phyloP scores from a whole-genome alignment of 352 stramenopile genomes.

The Phytophthora boehmeriae region DNA sequence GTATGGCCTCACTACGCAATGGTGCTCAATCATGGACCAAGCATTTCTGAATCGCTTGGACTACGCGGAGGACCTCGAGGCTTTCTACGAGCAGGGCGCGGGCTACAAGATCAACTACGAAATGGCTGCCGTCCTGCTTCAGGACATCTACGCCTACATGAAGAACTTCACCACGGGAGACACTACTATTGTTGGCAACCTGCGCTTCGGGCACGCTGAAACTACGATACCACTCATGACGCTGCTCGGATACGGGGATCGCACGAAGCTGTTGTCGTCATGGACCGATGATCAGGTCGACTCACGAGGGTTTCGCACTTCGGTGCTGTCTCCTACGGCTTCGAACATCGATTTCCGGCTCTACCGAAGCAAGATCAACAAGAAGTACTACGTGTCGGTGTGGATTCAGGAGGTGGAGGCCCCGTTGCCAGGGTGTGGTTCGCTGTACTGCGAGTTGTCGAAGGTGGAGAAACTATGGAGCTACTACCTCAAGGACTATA shows the following conservation, averaged over 20 bases:
- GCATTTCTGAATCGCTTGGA: conserved; percentile 55
- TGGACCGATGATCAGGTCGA: conserved; percentile 46
- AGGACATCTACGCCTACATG: conserved; percentile 60
- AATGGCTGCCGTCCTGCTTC: conserved; percentile 68
- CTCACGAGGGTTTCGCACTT: conserved; percentile 58
- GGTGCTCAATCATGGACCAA: conserved; percentile 62
- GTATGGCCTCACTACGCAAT: conserved; percentile 53
- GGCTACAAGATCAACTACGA: conserved; percentile 79
- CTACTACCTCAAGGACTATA: conserved; percentile 56
- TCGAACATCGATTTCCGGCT: conserved; percentile 80
- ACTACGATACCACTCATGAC: conserved; percentile 74
- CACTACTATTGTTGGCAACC: conserved; percentile 43
- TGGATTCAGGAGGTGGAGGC: conserved; percentile 52
- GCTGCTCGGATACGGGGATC: conserved; percentile 60
- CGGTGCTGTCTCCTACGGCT: conserved; percentile 62
- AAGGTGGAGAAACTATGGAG: conserved; percentile 56
- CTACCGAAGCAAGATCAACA: conserved; percentile 43
- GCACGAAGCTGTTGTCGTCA: conserved; percentile 37
- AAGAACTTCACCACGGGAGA: conserved; percentile 44
- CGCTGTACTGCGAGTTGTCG: conserved; percentile 48
- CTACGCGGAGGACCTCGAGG: conserved; percentile 70
- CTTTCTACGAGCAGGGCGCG: conserved; percentile 66
- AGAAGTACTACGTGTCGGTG: conserved; percentile 56
- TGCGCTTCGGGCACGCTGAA: conserved; percentile 78
- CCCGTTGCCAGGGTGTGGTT: conserved; percentile 51